These are phyloP conservation scores for Paraphoma chrysanthemicola DNA, from an alignment of 2,329 filamentous ascomycete genomes.

Conservation along the genomic window DNA sequence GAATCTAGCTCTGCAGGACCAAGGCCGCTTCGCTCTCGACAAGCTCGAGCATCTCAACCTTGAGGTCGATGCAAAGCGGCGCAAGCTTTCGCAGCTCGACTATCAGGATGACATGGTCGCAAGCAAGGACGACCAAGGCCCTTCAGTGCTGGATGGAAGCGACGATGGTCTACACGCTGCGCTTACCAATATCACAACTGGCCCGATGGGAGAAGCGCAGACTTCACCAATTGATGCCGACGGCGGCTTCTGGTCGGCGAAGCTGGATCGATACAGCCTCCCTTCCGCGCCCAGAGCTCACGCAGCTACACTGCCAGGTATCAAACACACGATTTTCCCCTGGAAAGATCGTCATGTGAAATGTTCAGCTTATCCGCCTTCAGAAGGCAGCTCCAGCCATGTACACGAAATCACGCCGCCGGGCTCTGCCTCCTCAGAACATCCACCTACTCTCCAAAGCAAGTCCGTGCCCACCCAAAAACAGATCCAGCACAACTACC, in stretches of 20 bases:
- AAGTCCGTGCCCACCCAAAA: constrained; percentile 7
- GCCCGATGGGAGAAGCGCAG: constrained; percentile 3
- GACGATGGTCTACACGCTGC: background rate
- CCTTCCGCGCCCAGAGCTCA: background rate
- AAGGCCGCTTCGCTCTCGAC: constrained; percentile 10
- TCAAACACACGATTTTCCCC: background rate
- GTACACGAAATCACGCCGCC: constrained; percentile 2
- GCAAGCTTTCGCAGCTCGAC: constrained; percentile 3
- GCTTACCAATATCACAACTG: background rate
- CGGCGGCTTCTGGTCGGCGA: background rate
- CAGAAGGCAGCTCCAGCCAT: background rate
- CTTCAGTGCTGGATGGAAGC: background rate
- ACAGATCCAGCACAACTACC: constrained; percentile 22
- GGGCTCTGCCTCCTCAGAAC: background rate
- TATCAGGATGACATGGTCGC: background rate
- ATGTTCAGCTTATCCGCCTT: background rate
- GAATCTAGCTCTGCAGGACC: background rate
- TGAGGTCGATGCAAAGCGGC: constrained; percentile 16
- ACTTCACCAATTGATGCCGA: background rate
- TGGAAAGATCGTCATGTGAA: background rate
- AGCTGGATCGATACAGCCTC: background rate
- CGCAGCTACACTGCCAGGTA: background rate
- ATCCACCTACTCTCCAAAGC: background rate
- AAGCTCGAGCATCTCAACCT: constrained; percentile 8
- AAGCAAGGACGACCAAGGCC: too few species aligned